Conservation (phyloP, 2,329 filamentous ascomycete species). For the Xylaria sp. region DNA sequence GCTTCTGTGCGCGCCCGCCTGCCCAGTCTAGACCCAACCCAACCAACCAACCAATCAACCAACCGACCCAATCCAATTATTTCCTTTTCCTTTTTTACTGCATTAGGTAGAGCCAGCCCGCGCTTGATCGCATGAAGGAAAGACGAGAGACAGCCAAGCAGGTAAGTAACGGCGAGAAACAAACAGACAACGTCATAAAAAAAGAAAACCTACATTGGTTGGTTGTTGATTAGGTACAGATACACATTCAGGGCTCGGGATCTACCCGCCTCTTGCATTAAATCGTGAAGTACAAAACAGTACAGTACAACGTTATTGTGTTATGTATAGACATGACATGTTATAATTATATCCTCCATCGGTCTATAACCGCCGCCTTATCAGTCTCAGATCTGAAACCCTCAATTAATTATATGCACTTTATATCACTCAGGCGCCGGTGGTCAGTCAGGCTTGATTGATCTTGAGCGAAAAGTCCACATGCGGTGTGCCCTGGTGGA, state of each 20-base stretch:
- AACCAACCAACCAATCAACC: too few relatives aligned
- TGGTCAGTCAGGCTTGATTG: constrained; percentile 53
- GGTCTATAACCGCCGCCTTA: background rate
- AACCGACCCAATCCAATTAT: background rate
- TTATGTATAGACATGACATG: background rate
- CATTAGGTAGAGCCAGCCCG: background rate
- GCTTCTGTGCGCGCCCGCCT: background rate
- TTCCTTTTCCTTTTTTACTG: background rate
- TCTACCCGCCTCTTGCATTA: background rate
- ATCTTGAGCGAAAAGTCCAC: constrained; percentile 98
- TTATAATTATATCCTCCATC: background rate
- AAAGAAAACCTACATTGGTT: constrained; percentile 1
- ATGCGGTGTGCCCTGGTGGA: constrained; percentile 94
- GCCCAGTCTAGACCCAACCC: background rate
- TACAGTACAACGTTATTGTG: constrained; percentile 4
- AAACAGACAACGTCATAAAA: background rate
- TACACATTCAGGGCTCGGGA: background rate
- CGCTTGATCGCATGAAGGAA: background rate
- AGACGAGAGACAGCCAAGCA: background rate
- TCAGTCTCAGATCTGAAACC: background rate
- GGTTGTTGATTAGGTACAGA: background rate
- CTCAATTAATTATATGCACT: background rate
- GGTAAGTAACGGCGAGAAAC: background rate
- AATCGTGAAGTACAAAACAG: background rate
- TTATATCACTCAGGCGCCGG: constrained; percentile 13